Base-by-base conservation (phyloP, 768 basidiomycete genomes). In the Lentinula aciculospora region DNA sequence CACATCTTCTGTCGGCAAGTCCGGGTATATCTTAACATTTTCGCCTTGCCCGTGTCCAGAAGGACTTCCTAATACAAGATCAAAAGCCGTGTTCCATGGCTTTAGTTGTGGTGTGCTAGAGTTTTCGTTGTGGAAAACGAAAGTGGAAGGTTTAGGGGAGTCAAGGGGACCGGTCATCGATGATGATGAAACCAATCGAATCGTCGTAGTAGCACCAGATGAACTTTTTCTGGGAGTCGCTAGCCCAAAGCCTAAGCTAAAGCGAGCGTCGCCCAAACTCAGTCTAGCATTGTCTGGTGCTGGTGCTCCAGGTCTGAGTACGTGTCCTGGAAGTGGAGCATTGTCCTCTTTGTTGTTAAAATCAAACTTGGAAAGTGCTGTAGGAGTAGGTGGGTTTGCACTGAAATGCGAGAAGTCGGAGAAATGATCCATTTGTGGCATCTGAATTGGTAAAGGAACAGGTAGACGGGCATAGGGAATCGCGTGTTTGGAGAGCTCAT, bases 11-110 rank as follows among this genome's bases (percentile, higher is more conserved):
- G 48, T n/a, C 2, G 56, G 56, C 56, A 57, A 48, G 56, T 48
- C 29, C 2, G 78, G 78, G 53, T 81, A 80, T 29, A 80, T 45
- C 1, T 69, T 67, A 49, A 66, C 66, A 58, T 57, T 59, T 17
- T 61, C 44, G 74, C 79, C 78, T 61, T 72, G 66, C 49, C 68
- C 67, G 15, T 70, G 62, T 1, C 53, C 65, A 4, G 68, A 64
- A 0, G 85, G 88, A 45, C 82, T 85, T 23, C 75, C 81, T 61
- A 86, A 74, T 19, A 81, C 77, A 28, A 91, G 74, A 60, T 91
- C 88, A 62, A 89, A 91, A 9, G 76, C 74, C 2, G 88, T 88
- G 46, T 79, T 71, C 65, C 86, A 84, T 0, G 88, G 83, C 61
- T 81, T 76, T 3, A 92, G 77, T 53, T 78, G 80, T 0, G 89